Evolutionary conservation across 1,284 basidiomycete genomes (phyloP).

Genomic region (Ceratobasidium sp.): DNA sequence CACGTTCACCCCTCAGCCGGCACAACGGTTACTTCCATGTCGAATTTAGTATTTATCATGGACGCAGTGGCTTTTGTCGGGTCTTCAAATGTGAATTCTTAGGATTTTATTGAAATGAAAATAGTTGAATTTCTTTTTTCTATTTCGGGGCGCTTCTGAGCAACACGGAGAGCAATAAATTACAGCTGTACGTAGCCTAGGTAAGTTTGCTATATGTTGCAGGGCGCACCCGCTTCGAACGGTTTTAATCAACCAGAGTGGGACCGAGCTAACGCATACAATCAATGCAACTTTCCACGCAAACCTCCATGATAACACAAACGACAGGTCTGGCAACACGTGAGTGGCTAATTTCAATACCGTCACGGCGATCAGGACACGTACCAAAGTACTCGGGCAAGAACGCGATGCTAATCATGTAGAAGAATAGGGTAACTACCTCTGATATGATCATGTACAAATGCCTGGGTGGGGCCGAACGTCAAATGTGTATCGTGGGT

Average conservation of each 20-base stretch:
- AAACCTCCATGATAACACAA: constrained; percentile 88
- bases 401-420: constrained; percentile 91
- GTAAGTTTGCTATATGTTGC: constrained; percentile 91
- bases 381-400: constrained; percentile 96
- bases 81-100: constrained; percentile 39
- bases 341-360: constrained; percentile 7
- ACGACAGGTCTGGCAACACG: constrained; percentile 82
- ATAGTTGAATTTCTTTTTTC: constrained; percentile 36
- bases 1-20: constrained; percentile 16
- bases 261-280: constrained; percentile 90
- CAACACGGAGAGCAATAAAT: constrained; percentile 1
- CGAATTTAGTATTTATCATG: constrained; percentile 31
- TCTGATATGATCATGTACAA: constrained; percentile 95
- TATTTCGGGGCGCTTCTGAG: not conserved
- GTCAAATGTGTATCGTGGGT: not conserved
- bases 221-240: constrained; percentile 87
- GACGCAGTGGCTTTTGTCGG: constrained; percentile 3
- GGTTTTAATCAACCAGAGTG: constrained; percentile 89
- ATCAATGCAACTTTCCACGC: constrained; percentile 97
- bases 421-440: constrained; percentile 86
- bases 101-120: constrained; percentile 40
- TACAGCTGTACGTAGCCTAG: not conserved
- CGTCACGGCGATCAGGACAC: constrained; percentile 48
- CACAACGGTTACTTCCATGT: not conserved
- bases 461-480: constrained; percentile 66